Percentiles rank a stretch among this genome's conserved stretches.
These are phyloP conservation scores for Colletotrichum liaoningense DNA, from an alignment of 2,329 filamentous ascomycete species.

Conservation along the genomic window DNA sequence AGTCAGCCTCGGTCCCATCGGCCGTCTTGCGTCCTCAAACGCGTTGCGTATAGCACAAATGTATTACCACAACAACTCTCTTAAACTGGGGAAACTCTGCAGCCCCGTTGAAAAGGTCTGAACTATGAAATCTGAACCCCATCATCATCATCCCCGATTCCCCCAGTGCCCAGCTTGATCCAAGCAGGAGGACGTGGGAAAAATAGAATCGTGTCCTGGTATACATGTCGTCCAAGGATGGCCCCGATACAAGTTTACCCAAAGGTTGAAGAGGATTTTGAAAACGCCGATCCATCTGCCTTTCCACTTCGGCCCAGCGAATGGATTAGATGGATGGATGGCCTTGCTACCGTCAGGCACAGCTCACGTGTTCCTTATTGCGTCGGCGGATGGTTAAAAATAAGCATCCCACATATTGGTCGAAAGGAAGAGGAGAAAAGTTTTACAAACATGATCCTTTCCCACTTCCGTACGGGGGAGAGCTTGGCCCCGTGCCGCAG, in stretches of 20 bases:
- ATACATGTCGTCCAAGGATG: neutral
- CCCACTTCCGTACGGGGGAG: neutral
- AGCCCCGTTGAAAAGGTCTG: no score
- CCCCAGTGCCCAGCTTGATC: neutral
- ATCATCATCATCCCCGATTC: neutral
- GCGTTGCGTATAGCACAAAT: neutral
- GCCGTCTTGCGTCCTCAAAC: neutral
- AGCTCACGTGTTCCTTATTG: conserved; percentile 14
- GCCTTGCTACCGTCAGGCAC: conserved; percentile 26
- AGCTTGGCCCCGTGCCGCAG: neutral
- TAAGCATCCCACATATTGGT: neutral
- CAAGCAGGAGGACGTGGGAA: neutral
- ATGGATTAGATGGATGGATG: neutral
- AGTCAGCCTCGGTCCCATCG: neutral
- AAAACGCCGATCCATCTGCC: neutral
- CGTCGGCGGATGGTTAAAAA: neutral
- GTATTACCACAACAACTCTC: neutral
- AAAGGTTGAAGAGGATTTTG: neutral
- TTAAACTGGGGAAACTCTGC: neutral
- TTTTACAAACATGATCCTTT: neutral
- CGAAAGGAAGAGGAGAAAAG: neutral
- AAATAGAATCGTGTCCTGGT: neutral
- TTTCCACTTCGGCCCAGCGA: neutral
- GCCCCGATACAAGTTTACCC: neutral
- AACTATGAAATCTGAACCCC: neutral